Percentiles rank a stretch among this genome's conserved stretches.
Evolutionary conservation across 2,329 filamentous ascomycete species (phyloP).

Genomic region (Trichoderma semiorbis): DNA sequence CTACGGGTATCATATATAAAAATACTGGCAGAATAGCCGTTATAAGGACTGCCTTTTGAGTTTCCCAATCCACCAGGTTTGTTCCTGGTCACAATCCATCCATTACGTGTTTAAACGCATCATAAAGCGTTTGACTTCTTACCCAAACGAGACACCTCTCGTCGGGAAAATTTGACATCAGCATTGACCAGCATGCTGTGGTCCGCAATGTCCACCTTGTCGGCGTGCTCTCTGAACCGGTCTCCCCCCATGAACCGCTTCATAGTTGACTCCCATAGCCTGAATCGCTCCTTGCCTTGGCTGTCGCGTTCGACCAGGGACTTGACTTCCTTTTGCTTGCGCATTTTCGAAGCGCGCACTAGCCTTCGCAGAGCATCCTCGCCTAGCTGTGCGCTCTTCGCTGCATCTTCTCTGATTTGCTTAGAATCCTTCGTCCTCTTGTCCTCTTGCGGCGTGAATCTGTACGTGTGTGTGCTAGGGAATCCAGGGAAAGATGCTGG

Average conservation of each 20-base stretch:
- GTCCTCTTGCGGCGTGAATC: slow-evolving; percentile 53
- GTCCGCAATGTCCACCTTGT: slow-evolving; percentile 53
- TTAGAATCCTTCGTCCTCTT: slow-evolving; percentile 48
- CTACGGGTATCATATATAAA: not conserved
- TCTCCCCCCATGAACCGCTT: slow-evolving; percentile 46
- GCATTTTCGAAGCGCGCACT: slow-evolving; percentile 60
- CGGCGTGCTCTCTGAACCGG: slow-evolving; percentile 31
- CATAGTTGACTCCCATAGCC: slow-evolving; percentile 61
- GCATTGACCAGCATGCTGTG: slow-evolving; percentile 64
- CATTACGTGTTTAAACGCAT: not conserved
- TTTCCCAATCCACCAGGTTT: not conserved
- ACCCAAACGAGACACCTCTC: slow-evolving; percentile 48
- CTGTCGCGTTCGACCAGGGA: slow-evolving; percentile 51
- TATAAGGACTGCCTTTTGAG: not conserved
- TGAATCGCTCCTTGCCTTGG: slow-evolving; percentile 52
- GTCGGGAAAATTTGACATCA: slow-evolving; percentile 50
- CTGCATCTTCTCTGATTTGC: slow-evolving; percentile 57
- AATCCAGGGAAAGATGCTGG: slow-evolving; percentile 58
- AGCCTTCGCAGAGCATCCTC: slow-evolving; percentile 59
- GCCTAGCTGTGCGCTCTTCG: slow-evolving; percentile 57
- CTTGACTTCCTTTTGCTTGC: slow-evolving; percentile 62
- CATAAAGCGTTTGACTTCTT: slow-evolving; percentile 26
- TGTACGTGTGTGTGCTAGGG: slow-evolving; percentile 63
- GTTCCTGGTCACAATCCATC: not conserved
- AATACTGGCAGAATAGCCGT: not conserved